A percentile compares a stretch with the other conserved stretches of the same genome.
phyloP scores from a whole-genome alignment of 139 green algal genomes.

The Coccomyxa sp. region DNA sequence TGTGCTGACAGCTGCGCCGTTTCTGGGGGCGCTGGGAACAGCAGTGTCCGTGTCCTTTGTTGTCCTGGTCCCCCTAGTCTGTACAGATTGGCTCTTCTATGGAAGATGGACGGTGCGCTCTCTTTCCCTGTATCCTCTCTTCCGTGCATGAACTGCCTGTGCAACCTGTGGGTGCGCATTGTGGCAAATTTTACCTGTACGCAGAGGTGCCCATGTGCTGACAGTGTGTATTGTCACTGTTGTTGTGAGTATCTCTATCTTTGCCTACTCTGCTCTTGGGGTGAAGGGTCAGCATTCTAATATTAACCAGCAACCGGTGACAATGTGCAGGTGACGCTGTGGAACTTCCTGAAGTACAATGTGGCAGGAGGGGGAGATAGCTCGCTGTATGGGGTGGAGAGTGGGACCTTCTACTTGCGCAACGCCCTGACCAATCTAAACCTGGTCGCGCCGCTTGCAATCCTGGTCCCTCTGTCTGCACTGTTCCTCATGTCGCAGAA shows the following conservation, averaged over 20 bases:
- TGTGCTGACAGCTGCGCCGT: slow-evolving; percentile 25
- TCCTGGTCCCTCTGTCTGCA: slow-evolving; percentile 23
- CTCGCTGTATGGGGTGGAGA: slow-evolving; percentile 73
- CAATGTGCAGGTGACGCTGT: slow-evolving; percentile 47
- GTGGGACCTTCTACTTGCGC: slow-evolving; percentile 63
- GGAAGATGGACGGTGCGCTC: slow-evolving; percentile 42
- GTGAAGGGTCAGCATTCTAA: too few relatives aligned
- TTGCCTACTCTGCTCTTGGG: too few relatives aligned
- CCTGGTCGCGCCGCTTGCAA: slow-evolving; percentile 47
- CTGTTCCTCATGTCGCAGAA: slow-evolving; percentile 13
- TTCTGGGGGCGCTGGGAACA: slow-evolving; percentile 14
- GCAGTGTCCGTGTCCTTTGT: slow-evolving; percentile 9
- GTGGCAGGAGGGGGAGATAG: slow-evolving; percentile 63
- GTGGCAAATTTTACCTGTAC: too few relatives aligned
- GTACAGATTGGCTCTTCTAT: slow-evolving; percentile 42
- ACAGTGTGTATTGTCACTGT: too few relatives aligned
- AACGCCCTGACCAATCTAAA: slow-evolving; percentile 61
- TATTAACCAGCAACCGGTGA: background rate
- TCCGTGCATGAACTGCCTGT: too few relatives aligned
- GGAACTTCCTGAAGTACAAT: slow-evolving; percentile 78
- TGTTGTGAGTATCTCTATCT: too few relatives aligned
- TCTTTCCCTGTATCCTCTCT: too few relatives aligned
- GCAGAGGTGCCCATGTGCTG: too few relatives aligned
- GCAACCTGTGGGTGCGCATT: too few relatives aligned
- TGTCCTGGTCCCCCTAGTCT: slow-evolving; percentile 26